Evolutionary conservation across 176 grass and related monocot genomes (phyloP), one percentile per base, ranked within the genome.

Genomic region (Metroxylon sagu): DNA sequence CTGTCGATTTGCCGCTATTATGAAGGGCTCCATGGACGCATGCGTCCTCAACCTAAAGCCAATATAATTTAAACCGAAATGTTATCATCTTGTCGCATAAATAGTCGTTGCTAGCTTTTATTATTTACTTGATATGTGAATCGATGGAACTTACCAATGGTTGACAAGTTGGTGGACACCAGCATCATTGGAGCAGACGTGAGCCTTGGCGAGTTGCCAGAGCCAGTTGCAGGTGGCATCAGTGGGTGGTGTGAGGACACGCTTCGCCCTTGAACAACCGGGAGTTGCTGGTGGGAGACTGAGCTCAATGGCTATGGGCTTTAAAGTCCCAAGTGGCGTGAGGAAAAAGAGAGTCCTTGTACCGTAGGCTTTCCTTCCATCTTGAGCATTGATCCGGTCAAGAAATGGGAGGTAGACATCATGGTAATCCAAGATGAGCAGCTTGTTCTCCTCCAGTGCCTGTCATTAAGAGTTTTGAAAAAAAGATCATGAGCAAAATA

Each of bases 141-240:
- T 43, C 1, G 5, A 43, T 43, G 35, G 26, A 2, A 39, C 25
- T 16, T 77, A 97, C 92, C 87, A 98, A 66, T 98, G 94, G 68
- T 92, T 98, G 59, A 98, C 67, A 53, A 98, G 88, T 70, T 98
- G 88, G 76, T 98, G 88, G 5, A 93, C 79, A 16, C 88, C 94
- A 16, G 94, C 88, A 60, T 98, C 94, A 64, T 98, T 98, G 84
- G 94, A 85, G 77, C 85, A 89, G 18, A 93, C 94, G 35, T 98
- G 94, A 0, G 94, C 88, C 82, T 98, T 98, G 60, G 88, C 88
- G 48, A 98, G 79, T 62, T 98, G 88, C 94, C 94, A 98, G 6
- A 98, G 72, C 94, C 94, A 98, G 76, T 69, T 89, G 6, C 50
- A 67, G 70, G 94, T 98, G 14, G 88, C 94, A 56, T 98, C 94